These are phyloP conservation scores for Monascus ruber DNA, from an alignment of 2,329 filamentous ascomycete genomes.

Conservation along the genomic window DNA sequence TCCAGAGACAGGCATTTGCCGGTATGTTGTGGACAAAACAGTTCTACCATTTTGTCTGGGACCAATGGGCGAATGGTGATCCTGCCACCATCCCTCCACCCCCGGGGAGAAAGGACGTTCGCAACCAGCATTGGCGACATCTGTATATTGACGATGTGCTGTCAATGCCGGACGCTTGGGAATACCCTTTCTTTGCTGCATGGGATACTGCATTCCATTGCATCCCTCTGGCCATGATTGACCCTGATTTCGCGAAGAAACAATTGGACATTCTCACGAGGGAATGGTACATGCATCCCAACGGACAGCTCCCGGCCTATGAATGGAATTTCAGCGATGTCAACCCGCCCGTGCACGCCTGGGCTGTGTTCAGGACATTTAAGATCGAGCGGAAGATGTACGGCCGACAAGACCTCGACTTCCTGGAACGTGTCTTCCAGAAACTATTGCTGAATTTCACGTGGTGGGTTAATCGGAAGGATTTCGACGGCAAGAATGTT, in stretches of 20 bases:
- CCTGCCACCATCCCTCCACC: conserved; percentile 80
- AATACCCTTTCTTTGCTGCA: conserved; percentile 94
- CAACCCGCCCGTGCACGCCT: conserved; percentile 91
- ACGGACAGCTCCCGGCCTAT: conserved; percentile 83
- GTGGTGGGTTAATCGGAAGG: conserved; percentile 98
- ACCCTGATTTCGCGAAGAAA: conserved; percentile 96
- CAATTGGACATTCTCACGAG: conserved; percentile 90
- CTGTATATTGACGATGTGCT: conserved; percentile 89
- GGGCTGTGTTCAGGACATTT: conserved; percentile 91
- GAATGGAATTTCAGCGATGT: conserved; percentile 99
- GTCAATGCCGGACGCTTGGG: conserved; percentile 98
- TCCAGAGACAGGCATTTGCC: conserved; percentile 85
- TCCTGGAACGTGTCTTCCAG: conserved; percentile 91
- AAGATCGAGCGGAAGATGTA: conserved; percentile 98
- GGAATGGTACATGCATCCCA: conserved; percentile 98
- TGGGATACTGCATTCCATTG: conserved; percentile 98
- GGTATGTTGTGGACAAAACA: conserved; percentile 99
- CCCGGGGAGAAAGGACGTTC: conserved; percentile 62
- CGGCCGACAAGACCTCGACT: conserved; percentile 85
- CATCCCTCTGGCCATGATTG: conserved; percentile 91
- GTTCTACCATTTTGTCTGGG: conserved; percentile 93
- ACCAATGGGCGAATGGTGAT: conserved; percentile 94
- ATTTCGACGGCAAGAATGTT: conserved; percentile 87
- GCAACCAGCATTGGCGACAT: conserved; percentile 88
- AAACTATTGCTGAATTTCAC: conserved; percentile 94